A percentile compares a stretch with the other conserved stretches of the same genome.
These are phyloP conservation scores for Alternaria triticimaculans DNA, from an alignment of 2,329 filamentous ascomycete genomes.

Conservation along the genomic window DNA sequence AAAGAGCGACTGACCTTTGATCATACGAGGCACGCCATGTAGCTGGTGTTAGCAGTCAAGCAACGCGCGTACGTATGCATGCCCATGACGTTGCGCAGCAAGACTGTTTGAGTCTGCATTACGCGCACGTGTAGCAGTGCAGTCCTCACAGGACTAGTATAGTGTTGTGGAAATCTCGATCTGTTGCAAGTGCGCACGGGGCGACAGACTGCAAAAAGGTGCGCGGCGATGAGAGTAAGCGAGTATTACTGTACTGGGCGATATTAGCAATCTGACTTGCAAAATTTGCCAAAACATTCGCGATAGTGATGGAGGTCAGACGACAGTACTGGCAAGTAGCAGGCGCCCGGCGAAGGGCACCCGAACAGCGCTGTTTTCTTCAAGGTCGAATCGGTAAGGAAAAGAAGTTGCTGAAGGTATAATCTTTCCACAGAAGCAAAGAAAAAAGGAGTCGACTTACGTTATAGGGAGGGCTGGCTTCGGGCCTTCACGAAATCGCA, in stretches of 20 bases:
- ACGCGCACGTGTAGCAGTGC: neutral
- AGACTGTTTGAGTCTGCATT: neutral
- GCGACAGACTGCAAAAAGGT: neutral
- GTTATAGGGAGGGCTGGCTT: constrained; percentile 5
- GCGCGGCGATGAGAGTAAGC: constrained; percentile 5
- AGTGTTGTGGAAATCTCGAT: neutral
- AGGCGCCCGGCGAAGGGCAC: constrained; percentile 67
- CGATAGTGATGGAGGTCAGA: constrained; percentile 64
- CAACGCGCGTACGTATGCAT: neutral
- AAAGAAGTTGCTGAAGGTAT: constrained; percentile 82
- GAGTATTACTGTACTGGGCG: constrained; percentile 1
- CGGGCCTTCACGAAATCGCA: neutral
- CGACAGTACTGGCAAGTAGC: constrained; percentile 92
- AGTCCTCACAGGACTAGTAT: neutral
- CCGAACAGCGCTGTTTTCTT: constrained; percentile 74
- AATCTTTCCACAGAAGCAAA: constrained; percentile 65
- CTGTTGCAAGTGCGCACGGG: neutral
- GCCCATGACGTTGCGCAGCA: neutral
- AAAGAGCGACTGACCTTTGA: constrained; percentile 41
- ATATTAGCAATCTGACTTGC: constrained; percentile 18
- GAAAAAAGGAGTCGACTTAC: constrained; percentile 14
- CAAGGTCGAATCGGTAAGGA: constrained; percentile 88
- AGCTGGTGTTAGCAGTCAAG: neutral
- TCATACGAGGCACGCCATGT: neutral
- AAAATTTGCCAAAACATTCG: neutral